Conservation (phyloP, 2,329 filamentous ascomycete genomes). For the Escovopsis sp. region DNA sequence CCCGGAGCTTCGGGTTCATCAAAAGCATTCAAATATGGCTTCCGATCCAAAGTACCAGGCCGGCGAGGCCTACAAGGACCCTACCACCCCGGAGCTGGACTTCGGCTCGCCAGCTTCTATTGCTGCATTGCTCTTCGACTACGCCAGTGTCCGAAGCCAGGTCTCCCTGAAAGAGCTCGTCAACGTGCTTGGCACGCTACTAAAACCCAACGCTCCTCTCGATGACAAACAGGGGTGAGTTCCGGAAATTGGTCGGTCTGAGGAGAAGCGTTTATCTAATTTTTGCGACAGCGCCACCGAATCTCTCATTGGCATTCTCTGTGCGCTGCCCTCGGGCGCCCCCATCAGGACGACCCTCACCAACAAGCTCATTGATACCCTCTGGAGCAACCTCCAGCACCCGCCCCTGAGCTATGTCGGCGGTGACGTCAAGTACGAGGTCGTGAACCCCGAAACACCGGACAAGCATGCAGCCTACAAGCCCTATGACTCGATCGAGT, state of each 20-base stretch:
- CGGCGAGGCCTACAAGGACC: constrained; percentile 21
- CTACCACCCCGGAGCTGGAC: constrained; percentile 7
- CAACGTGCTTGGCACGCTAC: constrained; percentile 18
- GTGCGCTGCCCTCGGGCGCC: constrained; percentile 21
- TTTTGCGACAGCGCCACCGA: constrained; percentile 23
- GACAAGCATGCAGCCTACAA: constrained; percentile 13
- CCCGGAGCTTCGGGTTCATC: too few relatives aligned
- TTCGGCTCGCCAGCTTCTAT: constrained; percentile 18
- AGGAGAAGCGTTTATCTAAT: too few relatives aligned
- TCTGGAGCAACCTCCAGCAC: constrained; percentile 41
- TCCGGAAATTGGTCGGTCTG: too few relatives aligned
- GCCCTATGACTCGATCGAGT: constrained; percentile 22
- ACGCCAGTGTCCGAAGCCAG: constrained; percentile 16
- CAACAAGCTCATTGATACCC: constrained; percentile 33
- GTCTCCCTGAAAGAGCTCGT: constrained; percentile 15
- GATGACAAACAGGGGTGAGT: constrained; percentile 40
- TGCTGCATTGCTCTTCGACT: constrained; percentile 19
- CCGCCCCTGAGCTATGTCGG: constrained; percentile 33
- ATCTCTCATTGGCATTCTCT: constrained; percentile 24
- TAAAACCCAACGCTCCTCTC: constrained; percentile 31
- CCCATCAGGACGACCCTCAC: constrained; percentile 24
- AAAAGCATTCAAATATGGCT: constrained; percentile 12
- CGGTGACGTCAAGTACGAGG: constrained; percentile 25
- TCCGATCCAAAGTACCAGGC: constrained; percentile 23
- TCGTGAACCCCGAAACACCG: constrained; percentile 16